Evolutionary conservation across 2,329 filamentous ascomycete genomes (phyloP).

Genomic region (Fusarium brachygibbosum): DNA sequence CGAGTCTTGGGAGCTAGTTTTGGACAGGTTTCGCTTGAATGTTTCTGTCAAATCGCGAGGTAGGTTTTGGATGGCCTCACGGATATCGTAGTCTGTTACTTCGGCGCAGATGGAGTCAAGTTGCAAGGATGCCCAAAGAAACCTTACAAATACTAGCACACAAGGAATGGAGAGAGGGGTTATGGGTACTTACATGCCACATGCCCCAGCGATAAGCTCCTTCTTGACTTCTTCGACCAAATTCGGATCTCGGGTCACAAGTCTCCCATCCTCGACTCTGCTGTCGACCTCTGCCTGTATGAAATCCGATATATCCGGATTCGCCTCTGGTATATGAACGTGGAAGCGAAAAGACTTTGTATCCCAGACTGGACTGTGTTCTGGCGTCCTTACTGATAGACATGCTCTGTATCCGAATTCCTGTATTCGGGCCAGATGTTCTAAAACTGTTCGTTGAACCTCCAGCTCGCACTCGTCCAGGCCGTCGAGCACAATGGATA

Average conservation of each 20-base stretch:
- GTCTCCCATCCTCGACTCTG: conserved; percentile 1
- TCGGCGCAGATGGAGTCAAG: conserved; percentile 53
- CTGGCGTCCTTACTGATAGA: neutral
- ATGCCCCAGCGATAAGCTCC: conserved; percentile 44
- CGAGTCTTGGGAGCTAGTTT: conserved; percentile 10
- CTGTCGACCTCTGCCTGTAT: conserved; percentile 33
- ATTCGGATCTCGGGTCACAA: conserved; percentile 31
- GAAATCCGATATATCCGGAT: conserved; percentile 46
- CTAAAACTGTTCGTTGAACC: neutral
- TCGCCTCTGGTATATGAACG: conserved; percentile 31
- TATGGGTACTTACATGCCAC: conserved; percentile 50
- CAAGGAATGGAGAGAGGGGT: fast-evolving
- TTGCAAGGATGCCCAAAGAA: conserved; percentile 56
- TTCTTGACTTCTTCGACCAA: conserved; percentile 41
- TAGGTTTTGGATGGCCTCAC: conserved; percentile 49
- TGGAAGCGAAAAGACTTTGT: neutral
- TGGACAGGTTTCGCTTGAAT: conserved; percentile 51
- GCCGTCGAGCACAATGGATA: conserved; percentile 32
- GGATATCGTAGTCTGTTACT: conserved; percentile 55
- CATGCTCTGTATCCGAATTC: neutral
- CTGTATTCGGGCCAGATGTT: fast-evolving
- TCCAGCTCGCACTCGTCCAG: conserved; percentile 33
- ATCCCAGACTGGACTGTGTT: neutral
- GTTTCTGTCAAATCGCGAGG: conserved; percentile 51
- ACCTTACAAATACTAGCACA: conserved; percentile 5